A percentile compares a stretch with the other conserved stretches of the same genome.
phyloP scores from a whole-genome alignment of 495 filamentous ascomycete species.

The Opeltia flavorubescens region DNA sequence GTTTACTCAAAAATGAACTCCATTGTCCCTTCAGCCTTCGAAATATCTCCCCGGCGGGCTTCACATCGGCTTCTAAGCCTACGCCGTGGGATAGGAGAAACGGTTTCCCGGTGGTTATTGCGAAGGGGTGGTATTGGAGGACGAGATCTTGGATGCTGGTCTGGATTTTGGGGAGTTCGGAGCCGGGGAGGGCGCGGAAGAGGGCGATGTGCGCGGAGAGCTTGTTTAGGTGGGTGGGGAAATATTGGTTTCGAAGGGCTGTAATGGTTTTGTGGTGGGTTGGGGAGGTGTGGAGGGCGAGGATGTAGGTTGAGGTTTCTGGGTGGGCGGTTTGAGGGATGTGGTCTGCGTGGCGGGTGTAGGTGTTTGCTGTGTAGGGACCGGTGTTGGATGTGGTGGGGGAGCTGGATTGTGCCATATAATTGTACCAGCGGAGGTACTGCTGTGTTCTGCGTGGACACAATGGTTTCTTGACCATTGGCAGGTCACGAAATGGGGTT shows the following conservation, averaged over 20 bases:
- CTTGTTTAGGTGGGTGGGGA: constrained; percentile 19
- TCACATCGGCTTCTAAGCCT: constrained; percentile 7
- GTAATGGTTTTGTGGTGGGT: constrained; percentile 16
- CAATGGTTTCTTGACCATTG: too few species aligned
- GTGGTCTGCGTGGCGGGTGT: constrained; percentile 7
- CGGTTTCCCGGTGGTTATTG: constrained; percentile 7
- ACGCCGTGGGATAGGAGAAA: constrained; percentile 15
- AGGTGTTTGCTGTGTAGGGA: neutral
- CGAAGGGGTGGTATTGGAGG: constrained; percentile 5
- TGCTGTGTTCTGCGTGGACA: too few species aligned
- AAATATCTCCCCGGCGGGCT: constrained; percentile 6
- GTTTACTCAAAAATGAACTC: constrained; percentile 18
- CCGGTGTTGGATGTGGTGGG: too few species aligned
- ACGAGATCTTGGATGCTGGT: constrained; percentile 7
- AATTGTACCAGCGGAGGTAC: too few species aligned
- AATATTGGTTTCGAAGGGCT: constrained; percentile 15
- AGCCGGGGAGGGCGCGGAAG: constrained; percentile 20
- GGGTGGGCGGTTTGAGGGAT: constrained; percentile 10
- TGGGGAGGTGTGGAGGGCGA: constrained; percentile 16
- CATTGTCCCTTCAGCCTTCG: constrained; percentile 12
- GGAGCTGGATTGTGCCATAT: too few species aligned
- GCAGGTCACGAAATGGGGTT: too few species aligned
- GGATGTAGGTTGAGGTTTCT: constrained; percentile 12
- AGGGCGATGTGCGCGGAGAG: constrained; percentile 20
- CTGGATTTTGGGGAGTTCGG: constrained; percentile 12